Evolutionary conservation across 208 protist genomes (phyloP), one percentile per base, ranked within the genome.

Genomic region (Acanthamoeba divionensis): DNA sequence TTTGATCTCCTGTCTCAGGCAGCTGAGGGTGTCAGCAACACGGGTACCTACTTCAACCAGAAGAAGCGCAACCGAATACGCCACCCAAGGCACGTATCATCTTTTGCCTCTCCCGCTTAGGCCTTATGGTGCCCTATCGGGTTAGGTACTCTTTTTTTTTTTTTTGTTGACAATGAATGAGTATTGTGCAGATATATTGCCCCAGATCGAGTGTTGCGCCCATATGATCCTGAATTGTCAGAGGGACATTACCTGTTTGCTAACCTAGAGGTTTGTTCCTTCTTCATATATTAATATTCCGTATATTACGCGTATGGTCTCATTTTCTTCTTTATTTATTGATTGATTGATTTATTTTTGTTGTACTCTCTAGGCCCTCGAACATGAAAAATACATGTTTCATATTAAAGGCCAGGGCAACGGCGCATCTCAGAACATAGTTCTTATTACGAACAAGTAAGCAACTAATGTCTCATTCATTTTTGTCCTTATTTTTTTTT

Each of bases 1-100:
- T 88, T 92, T 52, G 91, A 92, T 65, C 69, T 92, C 38, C 47
- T 89, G 26, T 86, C 83, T 8, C 54, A 92, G 71, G 79, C 90
- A 2, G 44, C 83, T 1, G 83, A 92, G 24, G 90, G 66, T 24
- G 75, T 91, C 52, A 62, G 69, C 48, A 90, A 87, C 77, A 87
- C 77, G 2, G 54, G 55, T 24, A 67, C 55, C 29, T 87, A 67
- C 55, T 67, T 87, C 41, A 48, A 36, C 55, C 26, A 48, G 24
- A 63, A 62, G 21, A 24, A 31, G n/a, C 48, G 77, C 6, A 21
- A 87, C 1, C 77, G 77, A 36, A 45, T 87, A 33, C 48, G 77
- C 4, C 38, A 26, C 2, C 77, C 77, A 45, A 31, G 77, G 3
- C 67, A 36, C 36, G 21, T 69, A 10, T 21, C 36, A 36, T 13